Conservation (phyloP, 2,329 filamentous ascomycete genomes). For the Dendryphion nanum region DNA sequence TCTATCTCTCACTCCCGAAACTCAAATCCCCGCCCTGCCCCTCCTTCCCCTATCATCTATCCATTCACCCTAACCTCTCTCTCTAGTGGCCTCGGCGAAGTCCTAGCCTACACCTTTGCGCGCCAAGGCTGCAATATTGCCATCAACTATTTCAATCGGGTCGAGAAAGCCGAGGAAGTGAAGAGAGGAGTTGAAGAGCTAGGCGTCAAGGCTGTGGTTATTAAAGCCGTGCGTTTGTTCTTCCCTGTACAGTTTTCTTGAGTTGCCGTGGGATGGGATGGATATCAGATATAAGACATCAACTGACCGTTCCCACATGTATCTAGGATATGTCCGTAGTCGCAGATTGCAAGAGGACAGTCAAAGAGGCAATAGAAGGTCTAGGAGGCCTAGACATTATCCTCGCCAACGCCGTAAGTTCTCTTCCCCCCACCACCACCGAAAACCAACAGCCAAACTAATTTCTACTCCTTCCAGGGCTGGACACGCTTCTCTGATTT, state of each 20-base stretch:
- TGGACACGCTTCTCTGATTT: conserved; percentile 62
- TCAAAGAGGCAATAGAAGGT: conserved; percentile 58
- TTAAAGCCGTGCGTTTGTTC: conserved; percentile 58
- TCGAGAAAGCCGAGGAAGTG: conserved; percentile 59
- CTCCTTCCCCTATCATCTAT: neutral
- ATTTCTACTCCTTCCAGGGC: conserved; percentile 52
- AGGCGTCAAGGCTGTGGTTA: conserved; percentile 51
- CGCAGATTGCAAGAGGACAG: conserved; percentile 58
- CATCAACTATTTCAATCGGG: conserved; percentile 69
- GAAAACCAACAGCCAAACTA: no score
- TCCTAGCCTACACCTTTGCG: conserved; percentile 66
- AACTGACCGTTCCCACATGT: no score
- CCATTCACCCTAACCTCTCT: neutral
- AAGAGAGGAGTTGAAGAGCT: conserved; percentile 55
- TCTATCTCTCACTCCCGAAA: neutral
- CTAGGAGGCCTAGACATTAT: conserved; percentile 74
- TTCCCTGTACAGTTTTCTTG: no score
- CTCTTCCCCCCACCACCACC: no score
- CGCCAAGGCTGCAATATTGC: conserved; percentile 66
- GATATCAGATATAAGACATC: no score
- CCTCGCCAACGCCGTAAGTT: conserved; percentile 66
- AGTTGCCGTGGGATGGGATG: no score
- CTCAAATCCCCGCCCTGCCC: no score
- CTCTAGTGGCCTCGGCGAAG: conserved; percentile 67
- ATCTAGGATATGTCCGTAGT: conserved; percentile 60